Percentiles rank a stretch among this genome's conserved stretches.
phyloP scores from a whole-genome alignment of 2,329 filamentous ascomycete genomes.

The Calcarisporium arbuscula region DNA sequence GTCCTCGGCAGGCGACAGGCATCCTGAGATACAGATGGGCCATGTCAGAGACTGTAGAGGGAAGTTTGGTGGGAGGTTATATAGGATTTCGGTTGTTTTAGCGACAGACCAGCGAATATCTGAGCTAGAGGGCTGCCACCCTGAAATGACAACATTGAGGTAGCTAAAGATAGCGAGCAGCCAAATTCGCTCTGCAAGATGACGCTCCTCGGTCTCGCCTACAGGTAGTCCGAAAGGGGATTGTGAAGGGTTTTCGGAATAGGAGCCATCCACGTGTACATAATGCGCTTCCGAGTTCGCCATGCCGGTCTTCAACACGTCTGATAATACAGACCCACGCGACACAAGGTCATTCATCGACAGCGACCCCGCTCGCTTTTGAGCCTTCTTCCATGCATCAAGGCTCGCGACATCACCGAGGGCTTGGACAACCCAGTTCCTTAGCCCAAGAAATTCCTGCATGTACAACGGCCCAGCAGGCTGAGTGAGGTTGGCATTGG shows the following conservation, averaged over 20 bases:
- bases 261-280: too few relatives aligned
- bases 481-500: too few relatives aligned
- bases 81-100: conserved; percentile 27
- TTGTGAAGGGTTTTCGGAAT: background rate
- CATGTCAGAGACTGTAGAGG: conserved; percentile 31
- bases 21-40: conserved; percentile 36
- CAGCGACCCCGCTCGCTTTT: conserved; percentile 34
- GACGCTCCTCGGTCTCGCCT: conserved; percentile 15
- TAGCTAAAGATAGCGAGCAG: conserved; percentile 41
- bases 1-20: conserved; percentile 30
- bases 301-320: conserved; percentile 27
- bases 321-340: conserved; percentile 36
- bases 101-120: conserved; percentile 31
- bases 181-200: conserved; percentile 36
- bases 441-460: conserved; percentile 46
- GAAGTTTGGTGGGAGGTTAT: conserved; percentile 20
- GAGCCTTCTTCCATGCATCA: conserved; percentile 48
- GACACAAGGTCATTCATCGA: conserved; percentile 38
- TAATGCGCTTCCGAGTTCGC: conserved; percentile 19
- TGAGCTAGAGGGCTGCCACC: conserved; percentile 41
- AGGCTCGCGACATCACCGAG: conserved; percentile 48
- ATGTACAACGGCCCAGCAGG: conserved; percentile 33
- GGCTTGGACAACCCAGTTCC: conserved; percentile 51
- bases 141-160: conserved; percentile 40
- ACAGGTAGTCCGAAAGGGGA: conserved; percentile 9